These are phyloP conservation scores for Ilyonectria destructans DNA, from an alignment of 2,329 filamentous ascomycete genomes.

Conservation along the genomic window DNA sequence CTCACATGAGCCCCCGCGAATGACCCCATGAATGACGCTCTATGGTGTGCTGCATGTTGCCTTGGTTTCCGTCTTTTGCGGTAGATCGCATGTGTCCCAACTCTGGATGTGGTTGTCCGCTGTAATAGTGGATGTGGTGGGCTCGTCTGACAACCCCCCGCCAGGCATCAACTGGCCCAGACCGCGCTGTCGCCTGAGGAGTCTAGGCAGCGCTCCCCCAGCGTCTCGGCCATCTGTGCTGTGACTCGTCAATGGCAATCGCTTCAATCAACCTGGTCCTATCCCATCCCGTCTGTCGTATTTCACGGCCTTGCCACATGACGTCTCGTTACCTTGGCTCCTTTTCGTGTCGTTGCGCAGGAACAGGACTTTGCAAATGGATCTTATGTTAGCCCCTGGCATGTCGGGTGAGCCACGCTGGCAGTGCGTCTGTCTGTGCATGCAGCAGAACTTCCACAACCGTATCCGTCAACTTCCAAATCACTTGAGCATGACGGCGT, in stretches of 20 bases:
- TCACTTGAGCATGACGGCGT: not conserved
- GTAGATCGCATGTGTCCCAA: not conserved
- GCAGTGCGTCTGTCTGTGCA: not conserved
- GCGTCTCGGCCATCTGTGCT: not conserved
- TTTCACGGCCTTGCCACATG: not conserved
- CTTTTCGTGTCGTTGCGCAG: not conserved
- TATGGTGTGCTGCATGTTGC: not conserved
- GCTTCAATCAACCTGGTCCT: not conserved
- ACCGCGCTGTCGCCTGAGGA: not conserved
- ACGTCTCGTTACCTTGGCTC: not conserved
- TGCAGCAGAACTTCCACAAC: not conserved
- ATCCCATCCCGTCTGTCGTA: not conserved
- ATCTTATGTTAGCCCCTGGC: not conserved
- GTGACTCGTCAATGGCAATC: conserved; percentile 2
- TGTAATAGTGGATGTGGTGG: not conserved
- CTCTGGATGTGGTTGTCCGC: not conserved
- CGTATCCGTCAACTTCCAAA: not conserved
- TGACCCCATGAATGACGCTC: not conserved
- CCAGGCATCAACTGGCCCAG: conserved; percentile 6
- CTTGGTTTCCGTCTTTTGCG: not conserved
- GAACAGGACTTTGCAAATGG: conserved; percentile 16
- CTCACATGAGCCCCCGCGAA: not conserved
- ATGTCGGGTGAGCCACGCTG: not conserved
- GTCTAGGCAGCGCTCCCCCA: not conserved
- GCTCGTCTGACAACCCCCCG: not conserved